Evolutionary conservation across 1,284 basidiomycete genomes (phyloP).

Genomic region (Peniophora sp.): DNA sequence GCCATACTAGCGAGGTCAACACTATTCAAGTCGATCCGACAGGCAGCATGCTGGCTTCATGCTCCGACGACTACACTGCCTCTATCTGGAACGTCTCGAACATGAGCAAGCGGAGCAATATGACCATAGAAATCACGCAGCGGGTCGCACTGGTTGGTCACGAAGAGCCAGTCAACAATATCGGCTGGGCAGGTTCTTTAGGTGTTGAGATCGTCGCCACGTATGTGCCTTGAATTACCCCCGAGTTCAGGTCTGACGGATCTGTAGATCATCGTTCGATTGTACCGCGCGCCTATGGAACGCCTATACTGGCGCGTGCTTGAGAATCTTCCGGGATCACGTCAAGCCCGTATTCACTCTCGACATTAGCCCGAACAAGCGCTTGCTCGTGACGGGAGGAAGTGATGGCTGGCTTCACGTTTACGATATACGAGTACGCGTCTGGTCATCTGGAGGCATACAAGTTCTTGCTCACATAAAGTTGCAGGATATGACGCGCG

Average conservation of each 20-base stretch:
- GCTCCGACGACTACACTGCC: conserved; percentile 72
- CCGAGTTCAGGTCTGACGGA: not conserved
- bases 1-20: conserved; percentile 73
- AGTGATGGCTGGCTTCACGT: conserved; percentile 55
- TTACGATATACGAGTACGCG: conserved; percentile 37
- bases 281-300: conserved; percentile 73
- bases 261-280: conserved; percentile 65
- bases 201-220: conserved; percentile 57
- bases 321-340: conserved; percentile 61
- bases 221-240: conserved; percentile 30
- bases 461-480: not conserved
- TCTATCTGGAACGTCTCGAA: conserved; percentile 51
- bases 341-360: conserved; percentile 59
- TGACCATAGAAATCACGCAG: conserved; percentile 22
- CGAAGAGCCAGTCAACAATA: conserved; percentile 53
- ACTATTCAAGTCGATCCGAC: conserved; percentile 64
- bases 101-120: not conserved
- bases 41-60: conserved; percentile 63
- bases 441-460: not conserved
- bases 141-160: conserved; percentile 55
- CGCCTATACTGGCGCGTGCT: conserved; percentile 62
- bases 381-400: conserved; percentile 50
- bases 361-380: conserved; percentile 59
- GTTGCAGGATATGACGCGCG: conserved; percentile 32
- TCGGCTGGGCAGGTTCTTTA: conserved; percentile 62